Evolutionary conservation across 202 grass and related monocot genomes (phyloP).

Genomic region (Digitaria exilis): DNA sequence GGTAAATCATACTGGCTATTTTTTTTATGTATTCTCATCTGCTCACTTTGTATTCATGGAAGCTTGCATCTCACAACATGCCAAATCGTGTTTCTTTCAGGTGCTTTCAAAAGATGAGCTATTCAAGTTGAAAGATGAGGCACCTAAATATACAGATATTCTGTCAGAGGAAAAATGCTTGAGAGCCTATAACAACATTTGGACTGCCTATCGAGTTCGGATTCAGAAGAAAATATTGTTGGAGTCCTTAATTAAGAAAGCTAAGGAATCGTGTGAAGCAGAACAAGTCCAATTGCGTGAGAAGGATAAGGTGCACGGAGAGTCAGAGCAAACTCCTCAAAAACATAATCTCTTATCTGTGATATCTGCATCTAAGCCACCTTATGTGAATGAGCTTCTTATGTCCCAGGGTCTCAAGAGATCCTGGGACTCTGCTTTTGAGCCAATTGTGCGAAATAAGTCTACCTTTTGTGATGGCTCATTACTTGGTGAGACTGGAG

Average conservation of each 20-base stretch:
- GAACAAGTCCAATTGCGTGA: background rate
- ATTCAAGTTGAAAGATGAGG: background rate
- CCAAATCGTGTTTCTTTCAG: background rate
- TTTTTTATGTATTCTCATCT: background rate
- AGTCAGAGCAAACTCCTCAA: background rate
- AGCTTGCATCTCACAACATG: background rate
- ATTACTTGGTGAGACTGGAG: background rate
- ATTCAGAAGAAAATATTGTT: background rate
- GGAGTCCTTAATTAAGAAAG: background rate
- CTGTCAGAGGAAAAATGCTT: background rate
- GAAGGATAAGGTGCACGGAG: background rate
- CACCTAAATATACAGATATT: background rate
- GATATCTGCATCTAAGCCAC: no score
- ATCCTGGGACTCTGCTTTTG: background rate
- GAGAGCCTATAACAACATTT: background rate
- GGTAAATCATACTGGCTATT: constrained; percentile 11
- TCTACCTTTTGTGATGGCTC: background rate
- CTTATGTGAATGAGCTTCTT: background rate
- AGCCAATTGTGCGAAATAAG: background rate
- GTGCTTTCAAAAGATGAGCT: background rate
- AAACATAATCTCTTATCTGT: no score
- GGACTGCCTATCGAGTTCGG: background rate
- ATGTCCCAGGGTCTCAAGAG: background rate
- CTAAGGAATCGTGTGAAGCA: background rate
- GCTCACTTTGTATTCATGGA: constrained; percentile 11